Conservation (phyloP, 2,329 filamentous ascomycete genomes). For the Hymenoscyphus fructigenus region DNA sequence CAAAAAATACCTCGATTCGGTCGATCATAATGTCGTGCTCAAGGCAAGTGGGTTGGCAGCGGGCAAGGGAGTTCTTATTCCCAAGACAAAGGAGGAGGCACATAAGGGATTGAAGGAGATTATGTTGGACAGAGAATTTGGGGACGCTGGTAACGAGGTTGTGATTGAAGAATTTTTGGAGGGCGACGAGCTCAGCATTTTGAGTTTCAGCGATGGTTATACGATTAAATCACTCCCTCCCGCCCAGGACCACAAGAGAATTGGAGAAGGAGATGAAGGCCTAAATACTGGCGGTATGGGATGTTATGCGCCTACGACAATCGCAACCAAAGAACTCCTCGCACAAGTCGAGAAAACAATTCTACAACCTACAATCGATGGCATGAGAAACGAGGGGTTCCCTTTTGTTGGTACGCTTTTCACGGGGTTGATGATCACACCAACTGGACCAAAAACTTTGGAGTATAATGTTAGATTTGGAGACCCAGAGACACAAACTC, state of each 20-base stretch:
- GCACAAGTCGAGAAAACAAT: slow-evolving; percentile 77
- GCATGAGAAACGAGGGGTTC: slow-evolving; percentile 78
- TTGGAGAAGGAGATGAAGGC: slow-evolving; percentile 84
- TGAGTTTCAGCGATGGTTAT: slow-evolving; percentile 89
- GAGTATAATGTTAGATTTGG: slow-evolving; percentile 95
- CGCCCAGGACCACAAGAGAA: slow-evolving; percentile 95
- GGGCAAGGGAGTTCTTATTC: slow-evolving; percentile 86
- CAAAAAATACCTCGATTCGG: slow-evolving; percentile 67
- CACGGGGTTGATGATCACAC: slow-evolving; percentile 92
- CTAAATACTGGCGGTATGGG: slow-evolving; percentile 98
- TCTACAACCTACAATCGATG: slow-evolving; percentile 84
- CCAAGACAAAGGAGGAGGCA: slow-evolving; percentile 73
- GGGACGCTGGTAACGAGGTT: slow-evolving; percentile 81
- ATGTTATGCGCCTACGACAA: slow-evolving; percentile 88
- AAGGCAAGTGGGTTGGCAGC: slow-evolving; percentile 91
- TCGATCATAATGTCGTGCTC: slow-evolving; percentile 79
- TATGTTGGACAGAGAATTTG: slow-evolving; percentile 87
- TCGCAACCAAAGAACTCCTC: slow-evolving; percentile 71
- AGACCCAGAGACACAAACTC: slow-evolving; percentile 86
- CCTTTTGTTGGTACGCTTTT: slow-evolving; percentile 76
- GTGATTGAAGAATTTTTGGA: slow-evolving; percentile 93
- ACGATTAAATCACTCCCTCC: slow-evolving; percentile 81
- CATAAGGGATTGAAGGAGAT: slow-evolving; percentile 80
- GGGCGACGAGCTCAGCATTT: slow-evolving; percentile 87
- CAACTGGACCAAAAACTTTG: slow-evolving; percentile 74